phyloP scores from a whole-genome alignment of 1,139 yeast genomes.

The Blastobotrys illinoisensis region DNA sequence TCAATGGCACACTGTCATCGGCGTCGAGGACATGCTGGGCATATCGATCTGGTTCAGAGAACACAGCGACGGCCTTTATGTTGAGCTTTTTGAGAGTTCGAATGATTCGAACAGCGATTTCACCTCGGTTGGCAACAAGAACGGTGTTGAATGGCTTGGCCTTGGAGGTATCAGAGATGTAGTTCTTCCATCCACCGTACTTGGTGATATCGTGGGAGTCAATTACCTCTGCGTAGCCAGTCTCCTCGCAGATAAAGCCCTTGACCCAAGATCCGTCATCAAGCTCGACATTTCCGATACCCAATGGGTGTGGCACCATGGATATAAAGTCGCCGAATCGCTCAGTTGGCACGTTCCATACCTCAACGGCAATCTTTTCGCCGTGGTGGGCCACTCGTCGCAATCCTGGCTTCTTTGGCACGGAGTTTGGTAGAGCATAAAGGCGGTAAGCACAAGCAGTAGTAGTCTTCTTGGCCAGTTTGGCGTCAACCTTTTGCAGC shows the following conservation, averaged over 20 bases:
- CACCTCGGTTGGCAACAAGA: constrained; percentile 95
- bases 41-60: constrained; percentile 84
- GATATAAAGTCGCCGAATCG: constrained; percentile 74
- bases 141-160: constrained; percentile 74
- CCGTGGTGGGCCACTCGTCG: constrained; percentile 60
- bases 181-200: constrained; percentile 84
- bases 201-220: constrained; percentile 76
- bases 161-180: constrained; percentile 41
- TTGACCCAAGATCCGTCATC: constrained; percentile 77
- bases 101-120: constrained; percentile 91
- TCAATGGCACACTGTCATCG: constrained; percentile 71
- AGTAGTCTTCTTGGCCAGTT: constrained; percentile 55
- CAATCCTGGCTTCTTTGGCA: constrained; percentile 89
- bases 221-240: constrained; percentile 57
- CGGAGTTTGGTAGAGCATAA: constrained; percentile 71
- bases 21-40: constrained; percentile 82
- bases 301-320: constrained; percentile 91
- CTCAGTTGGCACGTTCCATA: constrained; percentile 74
- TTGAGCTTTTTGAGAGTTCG: constrained; percentile 76
- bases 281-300: constrained; percentile 86
- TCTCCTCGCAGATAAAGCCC: constrained; percentile 90
- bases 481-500: constrained; percentile 78
- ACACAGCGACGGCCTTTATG: constrained; percentile 78
- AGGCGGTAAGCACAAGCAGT: constrained; percentile 71
- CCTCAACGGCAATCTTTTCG: constrained; percentile 61